Evolutionary conservation across 2,329 filamentous ascomycete species (phyloP).

Genomic region (Teratosphaeria zuluensis): DNA sequence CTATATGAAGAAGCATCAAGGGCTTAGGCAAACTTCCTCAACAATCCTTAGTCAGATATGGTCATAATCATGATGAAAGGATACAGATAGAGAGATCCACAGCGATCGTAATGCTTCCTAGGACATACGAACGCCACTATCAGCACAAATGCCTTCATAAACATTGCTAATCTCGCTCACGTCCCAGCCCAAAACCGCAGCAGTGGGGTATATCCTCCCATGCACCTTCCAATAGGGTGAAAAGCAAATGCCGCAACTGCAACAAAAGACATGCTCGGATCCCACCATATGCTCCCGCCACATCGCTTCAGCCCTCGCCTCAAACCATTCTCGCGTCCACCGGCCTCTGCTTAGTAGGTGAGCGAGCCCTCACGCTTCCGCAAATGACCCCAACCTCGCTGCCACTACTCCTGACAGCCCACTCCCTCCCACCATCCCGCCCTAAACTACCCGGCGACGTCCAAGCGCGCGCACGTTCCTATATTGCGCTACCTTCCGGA

Average conservation of each 20-base stretch:
- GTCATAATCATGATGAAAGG: background rate
- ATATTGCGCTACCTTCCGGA: background rate
- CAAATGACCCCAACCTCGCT: background rate
- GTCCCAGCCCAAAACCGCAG: background rate
- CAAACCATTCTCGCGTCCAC: background rate
- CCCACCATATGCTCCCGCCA: background rate
- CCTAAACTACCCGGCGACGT: background rate
- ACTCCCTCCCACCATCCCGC: background rate
- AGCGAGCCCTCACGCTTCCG: background rate
- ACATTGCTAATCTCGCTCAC: background rate
- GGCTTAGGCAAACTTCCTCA: too few relatives aligned
- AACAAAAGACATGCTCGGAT: background rate
- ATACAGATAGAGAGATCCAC: background rate
- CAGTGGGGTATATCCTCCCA: background rate
- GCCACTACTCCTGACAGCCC: background rate
- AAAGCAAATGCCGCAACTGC: background rate
- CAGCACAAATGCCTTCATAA: background rate
- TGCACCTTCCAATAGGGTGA: background rate
- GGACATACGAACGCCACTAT: background rate
- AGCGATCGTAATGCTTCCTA: background rate
- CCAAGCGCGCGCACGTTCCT: background rate
- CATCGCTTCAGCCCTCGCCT: background rate
- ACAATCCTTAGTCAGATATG: too few relatives aligned
- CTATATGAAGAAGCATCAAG: too few relatives aligned
- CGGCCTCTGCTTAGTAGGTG: background rate